Base-by-base conservation (phyloP, 129 eudicot species). In the Flaveria robusta region DNA sequence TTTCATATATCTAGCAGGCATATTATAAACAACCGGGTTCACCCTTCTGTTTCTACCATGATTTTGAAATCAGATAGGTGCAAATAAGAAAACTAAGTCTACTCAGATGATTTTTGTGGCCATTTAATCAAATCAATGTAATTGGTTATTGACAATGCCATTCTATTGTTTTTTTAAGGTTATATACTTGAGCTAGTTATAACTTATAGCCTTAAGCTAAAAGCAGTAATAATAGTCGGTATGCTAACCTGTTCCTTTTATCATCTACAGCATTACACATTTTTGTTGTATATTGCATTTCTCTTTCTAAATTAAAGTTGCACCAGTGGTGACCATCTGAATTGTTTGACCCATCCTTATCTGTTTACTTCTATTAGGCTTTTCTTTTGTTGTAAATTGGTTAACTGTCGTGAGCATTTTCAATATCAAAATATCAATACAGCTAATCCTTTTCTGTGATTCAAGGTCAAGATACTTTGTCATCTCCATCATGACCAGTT, bases 401-500 rank as follows among this genome's bases (percentile, higher is more conserved):
- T 22, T 11, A 27, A 60, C 13, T 46, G 15, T 13, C 29, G 47
- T 70, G 16, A 37, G 29, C 70, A 47, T 59, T 31, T 7, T 24
- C 39, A 51, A 5, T 63, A 60, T 34, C 26, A 13, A n/a, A 51
- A 5, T 56, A 60, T 34, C n/a, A 9, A n/a, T 71, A 76, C 68
- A 55, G 83, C 37, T 56, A 3, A 29, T 56, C 4, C 1, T 80
- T 39, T 13, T 74, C 45, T 75, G 73, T 68, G 75, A 58, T 82
- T 79, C 46, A 37, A 95, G 99, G 89, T 95, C 45, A 91, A 95
- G 68, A 84, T 95, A 79, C 86, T 95, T 45, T 95, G 99, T 79
- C 96, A 91, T 81, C 71, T 95, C 75, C 97, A 95, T 83, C 99
- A 91, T 80, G 99, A 95, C 83, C 99, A 95, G 67, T 96, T 95